phyloP scores from a whole-genome alignment of 495 filamentous ascomycete species.

The Pyronema domesticum region DNA sequence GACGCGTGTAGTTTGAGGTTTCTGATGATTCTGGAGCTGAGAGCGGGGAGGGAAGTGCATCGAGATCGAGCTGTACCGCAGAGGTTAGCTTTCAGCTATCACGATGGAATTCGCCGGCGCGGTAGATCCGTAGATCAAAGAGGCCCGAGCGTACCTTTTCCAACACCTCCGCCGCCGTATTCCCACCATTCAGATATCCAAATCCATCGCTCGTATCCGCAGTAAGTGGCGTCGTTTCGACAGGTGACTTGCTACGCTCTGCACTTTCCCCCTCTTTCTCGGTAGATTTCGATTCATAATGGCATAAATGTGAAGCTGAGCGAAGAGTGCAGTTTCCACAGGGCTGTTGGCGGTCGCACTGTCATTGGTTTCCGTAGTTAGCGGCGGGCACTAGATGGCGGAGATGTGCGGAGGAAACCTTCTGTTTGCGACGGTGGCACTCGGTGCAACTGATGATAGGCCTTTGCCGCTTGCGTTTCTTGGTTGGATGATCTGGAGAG shows the following conservation, averaged over 20 bases:
- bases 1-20: conserved; percentile 19
- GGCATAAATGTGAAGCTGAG: conserved; percentile 23
- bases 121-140: neutral
- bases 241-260: conserved; percentile 9
- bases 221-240: conserved; percentile 9
- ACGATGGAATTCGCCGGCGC: neutral
- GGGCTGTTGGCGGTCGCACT: conserved; percentile 43
- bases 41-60: neutral
- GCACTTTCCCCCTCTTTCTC: neutral
- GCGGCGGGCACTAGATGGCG: neutral
- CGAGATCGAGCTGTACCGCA: neutral
- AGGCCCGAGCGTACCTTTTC: conserved; percentile 11
- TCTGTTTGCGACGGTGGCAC: conserved; percentile 46
- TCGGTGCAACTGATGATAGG: conserved; percentile 45
- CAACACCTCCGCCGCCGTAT: conserved; percentile 19
- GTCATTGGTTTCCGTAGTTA: neutral
- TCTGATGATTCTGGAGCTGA: neutral
- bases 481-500: neutral
- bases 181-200: conserved; percentile 15
- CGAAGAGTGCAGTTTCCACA: conserved; percentile 40
- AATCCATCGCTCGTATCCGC: conserved; percentile 16
- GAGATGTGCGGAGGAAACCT: conserved; percentile 27
- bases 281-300: conserved; percentile 19
- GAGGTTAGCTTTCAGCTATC: neutral
- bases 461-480: conserved; percentile 37